These are phyloP conservation scores for Aspergillus novofumigatus DNA, from an alignment of 2,329 filamentous ascomycete species.

Conservation along the genomic window DNA sequence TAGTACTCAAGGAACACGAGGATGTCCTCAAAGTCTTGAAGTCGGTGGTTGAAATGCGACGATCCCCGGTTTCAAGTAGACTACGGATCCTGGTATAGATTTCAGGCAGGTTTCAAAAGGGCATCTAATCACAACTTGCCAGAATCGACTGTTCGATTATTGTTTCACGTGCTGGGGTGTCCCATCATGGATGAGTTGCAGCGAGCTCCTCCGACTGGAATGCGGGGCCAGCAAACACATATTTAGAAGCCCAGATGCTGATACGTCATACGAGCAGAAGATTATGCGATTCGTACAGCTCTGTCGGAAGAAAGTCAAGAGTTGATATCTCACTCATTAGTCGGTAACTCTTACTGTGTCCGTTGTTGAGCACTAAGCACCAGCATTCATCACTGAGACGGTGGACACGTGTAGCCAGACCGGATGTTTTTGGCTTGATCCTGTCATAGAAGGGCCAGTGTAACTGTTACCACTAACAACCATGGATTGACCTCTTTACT, in stretches of 20 bases:
- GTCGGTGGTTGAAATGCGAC: too few relatives aligned
- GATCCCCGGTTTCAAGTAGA: constrained; percentile 2
- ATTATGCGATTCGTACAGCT: background rate
- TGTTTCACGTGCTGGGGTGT: background rate
- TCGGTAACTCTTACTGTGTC: too few relatives aligned
- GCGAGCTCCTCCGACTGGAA: background rate
- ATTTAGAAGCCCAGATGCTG: background rate
- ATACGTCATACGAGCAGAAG: too few relatives aligned
- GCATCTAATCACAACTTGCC: background rate
- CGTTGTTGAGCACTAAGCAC: background rate
- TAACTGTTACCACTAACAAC: background rate
- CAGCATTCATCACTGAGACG: background rate
- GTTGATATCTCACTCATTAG: too few relatives aligned
- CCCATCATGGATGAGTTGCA: background rate
- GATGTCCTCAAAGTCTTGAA: background rate
- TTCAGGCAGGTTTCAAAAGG: background rate
- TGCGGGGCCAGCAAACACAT: background rate
- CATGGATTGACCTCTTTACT: background rate
- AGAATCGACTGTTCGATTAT: background rate
- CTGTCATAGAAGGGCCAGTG: background rate
- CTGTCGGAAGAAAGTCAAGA: background rate
- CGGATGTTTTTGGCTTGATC: background rate
- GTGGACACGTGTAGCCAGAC: background rate
- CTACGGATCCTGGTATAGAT: background rate
- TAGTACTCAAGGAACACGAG: background rate